phyloP scores from a whole-genome alignment of 805 yeast species.

The Komagataella populi region DNA sequence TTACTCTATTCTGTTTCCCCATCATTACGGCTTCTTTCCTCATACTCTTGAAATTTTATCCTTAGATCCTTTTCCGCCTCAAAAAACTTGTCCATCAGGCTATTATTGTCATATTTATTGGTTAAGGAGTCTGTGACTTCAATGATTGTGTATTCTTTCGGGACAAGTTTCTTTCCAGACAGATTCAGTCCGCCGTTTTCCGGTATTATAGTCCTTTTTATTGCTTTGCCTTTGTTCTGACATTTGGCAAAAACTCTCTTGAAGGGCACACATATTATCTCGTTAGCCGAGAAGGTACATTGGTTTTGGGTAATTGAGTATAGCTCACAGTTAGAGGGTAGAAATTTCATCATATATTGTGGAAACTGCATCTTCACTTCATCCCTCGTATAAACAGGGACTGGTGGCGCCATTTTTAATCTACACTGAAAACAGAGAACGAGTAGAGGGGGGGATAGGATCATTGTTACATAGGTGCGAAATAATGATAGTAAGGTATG shows the following conservation, averaged over 20 bases:
- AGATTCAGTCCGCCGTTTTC: not conserved
- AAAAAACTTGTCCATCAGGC: conserved; percentile 13
- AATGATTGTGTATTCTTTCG: conserved; percentile 13
- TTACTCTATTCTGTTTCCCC: not conserved
- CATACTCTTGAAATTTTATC: conserved; percentile 8
- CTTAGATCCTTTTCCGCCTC: conserved; percentile 17
- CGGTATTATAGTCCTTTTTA: conserved; percentile 9
- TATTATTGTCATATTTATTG: conserved; percentile 13
- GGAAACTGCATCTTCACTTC: conserved; percentile 18
- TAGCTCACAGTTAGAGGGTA: conserved; percentile 14
- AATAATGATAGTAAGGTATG: not conserved
- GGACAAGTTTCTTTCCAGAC: conserved; percentile 8
- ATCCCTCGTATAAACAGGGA: conserved; percentile 26
- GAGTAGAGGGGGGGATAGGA: not conserved
- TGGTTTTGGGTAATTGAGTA: conserved; percentile 30
- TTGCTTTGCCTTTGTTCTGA: conserved; percentile 10
- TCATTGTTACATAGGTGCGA: not conserved
- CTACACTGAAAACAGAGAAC: not conserved
- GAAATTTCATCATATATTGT: not conserved
- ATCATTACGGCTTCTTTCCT: not conserved
- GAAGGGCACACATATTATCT: conserved; percentile 32
- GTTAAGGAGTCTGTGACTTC: conserved; percentile 25
- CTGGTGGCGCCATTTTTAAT: conserved; percentile 32
- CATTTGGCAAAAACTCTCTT: conserved; percentile 32
- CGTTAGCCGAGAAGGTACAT: conserved; percentile 29